Evolutionary conservation across 805 yeast genomes (phyloP).

Genomic region (Wickerhamomyces canadensis): DNA sequence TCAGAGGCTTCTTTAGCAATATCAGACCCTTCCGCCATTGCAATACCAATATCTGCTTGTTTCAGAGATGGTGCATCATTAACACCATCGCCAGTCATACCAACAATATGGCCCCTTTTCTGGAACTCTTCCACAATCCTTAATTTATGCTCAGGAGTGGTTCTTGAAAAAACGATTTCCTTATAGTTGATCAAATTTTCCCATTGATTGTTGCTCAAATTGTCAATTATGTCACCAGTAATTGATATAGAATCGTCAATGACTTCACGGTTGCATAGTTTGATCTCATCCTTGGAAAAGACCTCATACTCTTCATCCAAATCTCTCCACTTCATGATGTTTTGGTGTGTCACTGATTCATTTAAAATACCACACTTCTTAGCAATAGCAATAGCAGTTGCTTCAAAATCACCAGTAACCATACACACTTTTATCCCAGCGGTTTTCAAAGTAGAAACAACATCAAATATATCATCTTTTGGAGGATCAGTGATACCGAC

Average conservation of each 20-base stretch:
- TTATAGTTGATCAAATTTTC: slow-evolving; percentile 30
- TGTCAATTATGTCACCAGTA: slow-evolving; percentile 29
- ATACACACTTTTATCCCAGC: slow-evolving; percentile 38
- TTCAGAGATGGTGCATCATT: slow-evolving; percentile 85
- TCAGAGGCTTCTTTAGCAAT: slow-evolving; percentile 24
- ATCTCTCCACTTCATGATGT: slow-evolving; percentile 15
- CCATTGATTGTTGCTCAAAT: slow-evolving; percentile 37
- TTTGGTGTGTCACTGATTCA: slow-evolving; percentile 7
- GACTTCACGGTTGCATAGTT: slow-evolving; percentile 8
- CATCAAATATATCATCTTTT: slow-evolving; percentile 30
- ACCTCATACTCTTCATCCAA: slow-evolving; percentile 14
- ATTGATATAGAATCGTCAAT: slow-evolving; percentile 27
- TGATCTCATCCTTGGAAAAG: slow-evolving; percentile 3
- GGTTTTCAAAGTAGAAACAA: slow-evolving; percentile 27
- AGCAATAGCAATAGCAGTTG: slow-evolving; percentile 47
- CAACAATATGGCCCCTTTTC: slow-evolving; percentile 71
- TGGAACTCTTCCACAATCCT: slow-evolving; percentile 42
- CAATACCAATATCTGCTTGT: slow-evolving; percentile 79
- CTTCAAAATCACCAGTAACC: slow-evolving; percentile 50
- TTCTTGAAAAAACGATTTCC: slow-evolving; percentile 34
- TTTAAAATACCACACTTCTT: slow-evolving; percentile 34
- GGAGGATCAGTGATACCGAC: slow-evolving; percentile 42
- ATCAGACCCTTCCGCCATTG: slow-evolving; percentile 43
- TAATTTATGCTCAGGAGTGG: slow-evolving; percentile 46
- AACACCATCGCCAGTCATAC: slow-evolving; percentile 93